Percentiles rank a stretch among this genome's conserved stretches.
Evolutionary conservation across 2,329 filamentous ascomycete species (phyloP).

Genomic region (Penicillium hesseltinei): DNA sequence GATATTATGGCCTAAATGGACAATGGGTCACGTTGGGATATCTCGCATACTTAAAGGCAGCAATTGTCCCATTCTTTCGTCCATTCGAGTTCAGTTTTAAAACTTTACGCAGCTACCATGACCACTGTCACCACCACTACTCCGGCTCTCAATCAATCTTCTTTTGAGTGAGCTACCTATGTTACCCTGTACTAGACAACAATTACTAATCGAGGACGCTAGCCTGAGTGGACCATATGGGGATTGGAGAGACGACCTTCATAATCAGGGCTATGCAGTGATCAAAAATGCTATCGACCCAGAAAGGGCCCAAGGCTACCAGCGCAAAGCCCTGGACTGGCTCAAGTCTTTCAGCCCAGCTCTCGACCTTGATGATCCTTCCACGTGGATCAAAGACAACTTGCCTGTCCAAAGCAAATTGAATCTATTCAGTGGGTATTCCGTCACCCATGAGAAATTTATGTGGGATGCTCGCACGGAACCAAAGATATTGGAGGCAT

Average conservation of each 20-base stretch:
- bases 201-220: neutral
- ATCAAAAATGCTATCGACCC: slow-evolving; percentile 18
- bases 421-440: slow-evolving; percentile 20
- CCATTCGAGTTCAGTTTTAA: neutral
- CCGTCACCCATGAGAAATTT: slow-evolving; percentile 21
- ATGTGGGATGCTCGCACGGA: slow-evolving; percentile 25
- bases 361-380: slow-evolving; percentile 16
- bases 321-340: slow-evolving; percentile 21
- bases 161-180: neutral
- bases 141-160: neutral
- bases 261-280: slow-evolving; percentile 16
- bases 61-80: neutral
- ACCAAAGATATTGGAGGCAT: slow-evolving; percentile 18
- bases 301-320: slow-evolving; percentile 18
- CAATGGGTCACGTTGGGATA: neutral
- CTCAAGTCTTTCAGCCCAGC: slow-evolving; percentile 15
- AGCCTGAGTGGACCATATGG: slow-evolving; percentile 4
- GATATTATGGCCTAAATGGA: neutral
- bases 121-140: neutral
- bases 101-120: neutral
- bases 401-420: slow-evolving; percentile 16
- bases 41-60: neutral
- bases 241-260: slow-evolving; percentile 22
- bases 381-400: slow-evolving; percentile 18
- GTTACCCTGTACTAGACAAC: no score